Evolutionary conservation across 352 stramenopile species (phyloP).

Genomic region (Globisporangium parvum): DNA sequence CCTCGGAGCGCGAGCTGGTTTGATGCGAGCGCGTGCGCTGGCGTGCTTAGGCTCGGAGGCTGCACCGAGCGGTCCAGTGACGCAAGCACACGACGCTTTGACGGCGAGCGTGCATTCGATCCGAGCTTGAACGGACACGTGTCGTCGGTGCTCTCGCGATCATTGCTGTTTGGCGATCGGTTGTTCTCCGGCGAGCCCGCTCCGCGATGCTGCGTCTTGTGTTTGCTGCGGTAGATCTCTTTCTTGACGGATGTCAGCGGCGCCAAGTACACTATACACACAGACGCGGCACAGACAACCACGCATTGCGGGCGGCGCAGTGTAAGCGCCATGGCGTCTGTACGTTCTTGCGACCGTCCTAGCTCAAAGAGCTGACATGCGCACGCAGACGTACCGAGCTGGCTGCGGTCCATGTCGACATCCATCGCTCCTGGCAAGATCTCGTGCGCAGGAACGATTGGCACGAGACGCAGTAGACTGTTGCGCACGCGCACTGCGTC

Average conservation of each 20-base stretch:
- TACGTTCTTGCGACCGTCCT: too few relatives aligned
- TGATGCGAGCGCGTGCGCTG: background rate
- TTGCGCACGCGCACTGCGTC: background rate
- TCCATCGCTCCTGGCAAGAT: slow-evolving; percentile 17
- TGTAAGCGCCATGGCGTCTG: too few relatives aligned
- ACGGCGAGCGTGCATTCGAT: background rate
- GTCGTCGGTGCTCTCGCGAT: background rate
- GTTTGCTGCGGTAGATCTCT: slow-evolving; percentile 34
- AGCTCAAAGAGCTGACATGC: background rate
- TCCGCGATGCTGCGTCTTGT: slow-evolving; percentile 10
- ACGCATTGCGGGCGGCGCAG: too few relatives aligned
- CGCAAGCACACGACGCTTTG: slow-evolving; percentile 4
- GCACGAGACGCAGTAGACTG: slow-evolving; percentile 8
- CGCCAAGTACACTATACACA: slow-evolving; percentile 29
- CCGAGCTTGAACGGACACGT: background rate
- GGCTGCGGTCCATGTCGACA: slow-evolving; percentile 22
- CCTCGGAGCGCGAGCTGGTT: background rate
- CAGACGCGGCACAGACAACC: background rate
- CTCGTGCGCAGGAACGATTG: slow-evolving; percentile 21
- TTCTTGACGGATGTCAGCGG: slow-evolving; percentile 32
- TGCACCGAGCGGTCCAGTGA: slow-evolving; percentile 1
- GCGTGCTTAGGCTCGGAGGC: background rate
- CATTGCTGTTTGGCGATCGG: background rate
- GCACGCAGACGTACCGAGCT: slow-evolving; percentile 20
- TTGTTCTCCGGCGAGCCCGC: background rate